Evolutionary conservation across 352 stramenopile genomes (phyloP).

Genomic region (Phytophthora pistaciae): DNA sequence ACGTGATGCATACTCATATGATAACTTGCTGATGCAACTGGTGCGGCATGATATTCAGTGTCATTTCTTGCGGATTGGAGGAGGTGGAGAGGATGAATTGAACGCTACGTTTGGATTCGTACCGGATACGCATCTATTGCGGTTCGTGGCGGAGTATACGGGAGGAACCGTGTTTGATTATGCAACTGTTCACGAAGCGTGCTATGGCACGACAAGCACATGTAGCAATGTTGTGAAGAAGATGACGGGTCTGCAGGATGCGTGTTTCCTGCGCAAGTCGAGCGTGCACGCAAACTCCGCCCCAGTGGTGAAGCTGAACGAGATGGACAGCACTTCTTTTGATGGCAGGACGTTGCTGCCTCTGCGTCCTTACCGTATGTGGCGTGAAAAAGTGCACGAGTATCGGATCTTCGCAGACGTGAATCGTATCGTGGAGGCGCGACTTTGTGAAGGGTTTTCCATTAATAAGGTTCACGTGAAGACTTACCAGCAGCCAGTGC

Average conservation of each 20-base stretch:
- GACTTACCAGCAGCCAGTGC: conserved; percentile 43
- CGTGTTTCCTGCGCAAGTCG: conserved; percentile 72
- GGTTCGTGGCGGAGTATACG: conserved; percentile 80
- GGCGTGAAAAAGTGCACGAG: conserved; percentile 90
- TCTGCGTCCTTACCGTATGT: conserved; percentile 85
- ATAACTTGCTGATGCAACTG: conserved; percentile 91
- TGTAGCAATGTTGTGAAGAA: conserved; percentile 44
- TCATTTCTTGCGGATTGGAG: conserved; percentile 82
- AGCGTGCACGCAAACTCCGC: conserved; percentile 73
- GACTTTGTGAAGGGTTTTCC: conserved; percentile 82
- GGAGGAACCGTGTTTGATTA: conserved; percentile 79
- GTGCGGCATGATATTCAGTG: conserved; percentile 89
- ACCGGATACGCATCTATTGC: conserved; percentile 80
- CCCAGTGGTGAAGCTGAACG: conserved; percentile 74
- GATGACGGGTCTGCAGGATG: conserved; percentile 73
- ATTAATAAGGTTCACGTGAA: conserved; percentile 87
- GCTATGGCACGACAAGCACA: conserved; percentile 44
- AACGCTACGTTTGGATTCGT: conserved; percentile 88
- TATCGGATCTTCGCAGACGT: conserved; percentile 88
- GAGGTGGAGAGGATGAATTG: conserved; percentile 55
- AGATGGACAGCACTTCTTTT: conserved; percentile 77
- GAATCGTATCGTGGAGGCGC: conserved; percentile 83
- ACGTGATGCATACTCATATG: conserved; percentile 79
- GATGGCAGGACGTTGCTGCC: conserved; percentile 69
- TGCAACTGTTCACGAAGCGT: conserved; percentile 59